These are phyloP conservation scores for Emergomyces orientalis DNA, from an alignment of 2,329 filamentous ascomycete species.

Conservation along the genomic window DNA sequence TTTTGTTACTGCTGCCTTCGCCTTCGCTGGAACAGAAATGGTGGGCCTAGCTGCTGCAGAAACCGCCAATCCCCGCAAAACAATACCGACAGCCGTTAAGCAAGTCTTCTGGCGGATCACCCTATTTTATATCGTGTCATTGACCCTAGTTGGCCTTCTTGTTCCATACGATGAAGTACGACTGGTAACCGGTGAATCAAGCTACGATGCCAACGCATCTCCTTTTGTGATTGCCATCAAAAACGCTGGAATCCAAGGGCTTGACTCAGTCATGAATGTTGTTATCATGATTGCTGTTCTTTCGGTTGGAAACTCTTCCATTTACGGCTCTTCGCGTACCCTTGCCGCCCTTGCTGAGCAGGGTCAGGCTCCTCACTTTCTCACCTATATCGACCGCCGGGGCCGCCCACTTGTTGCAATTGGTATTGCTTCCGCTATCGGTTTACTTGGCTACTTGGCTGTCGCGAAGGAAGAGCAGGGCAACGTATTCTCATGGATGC, in stretches of 20 bases:
- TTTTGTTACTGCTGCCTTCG: slow-evolving; percentile 34
- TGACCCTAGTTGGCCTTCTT: slow-evolving; percentile 50
- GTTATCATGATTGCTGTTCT: slow-evolving; percentile 64
- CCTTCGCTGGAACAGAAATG: slow-evolving; percentile 38
- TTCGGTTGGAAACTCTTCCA: slow-evolving; percentile 58
- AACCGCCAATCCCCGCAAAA: slow-evolving; percentile 43
- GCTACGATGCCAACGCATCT: slow-evolving; percentile 60
- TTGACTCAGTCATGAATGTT: slow-evolving; percentile 67
- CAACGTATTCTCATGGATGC: slow-evolving; percentile 62
- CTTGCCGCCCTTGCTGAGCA: slow-evolving; percentile 67
- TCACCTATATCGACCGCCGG: slow-evolving; percentile 57
- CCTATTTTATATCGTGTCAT: slow-evolving; percentile 49
- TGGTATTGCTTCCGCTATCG: slow-evolving; percentile 60
- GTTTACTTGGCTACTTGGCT: slow-evolving; percentile 69
- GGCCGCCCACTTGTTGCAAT: slow-evolving; percentile 55
- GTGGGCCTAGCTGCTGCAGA: slow-evolving; percentile 50
- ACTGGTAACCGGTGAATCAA: slow-evolving; percentile 50
- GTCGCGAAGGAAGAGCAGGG: slow-evolving; percentile 48
- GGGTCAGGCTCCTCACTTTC: slow-evolving; percentile 58
- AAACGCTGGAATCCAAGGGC: slow-evolving; percentile 55
- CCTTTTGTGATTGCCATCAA: slow-evolving; percentile 65
- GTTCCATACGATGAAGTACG: slow-evolving; percentile 53
- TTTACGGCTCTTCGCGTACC: slow-evolving; percentile 57
- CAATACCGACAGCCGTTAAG: slow-evolving; percentile 46
- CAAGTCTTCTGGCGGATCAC: slow-evolving; percentile 48